These are phyloP conservation scores for Trichoderma sp. DNA, from an alignment of 2,329 filamentous ascomycete genomes.

Conservation along the genomic window DNA sequence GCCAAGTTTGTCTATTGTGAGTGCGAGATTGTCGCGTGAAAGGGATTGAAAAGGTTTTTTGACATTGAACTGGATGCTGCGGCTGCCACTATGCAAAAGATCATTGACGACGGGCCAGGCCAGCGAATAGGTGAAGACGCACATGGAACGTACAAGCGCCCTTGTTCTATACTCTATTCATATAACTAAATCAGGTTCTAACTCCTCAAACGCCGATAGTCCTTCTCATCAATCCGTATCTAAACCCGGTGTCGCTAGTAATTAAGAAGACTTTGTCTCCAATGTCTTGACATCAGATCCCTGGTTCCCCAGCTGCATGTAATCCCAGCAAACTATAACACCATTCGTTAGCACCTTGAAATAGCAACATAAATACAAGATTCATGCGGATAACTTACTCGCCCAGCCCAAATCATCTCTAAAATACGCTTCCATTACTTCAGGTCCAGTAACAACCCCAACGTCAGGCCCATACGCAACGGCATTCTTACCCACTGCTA, in stretches of 20 bases:
- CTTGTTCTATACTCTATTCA: neutral
- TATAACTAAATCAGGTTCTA: neutral
- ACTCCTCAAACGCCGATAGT: neutral
- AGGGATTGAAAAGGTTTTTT: too few relatives aligned
- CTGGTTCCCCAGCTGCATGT: constrained; percentile 49
- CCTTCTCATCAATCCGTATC: neutral
- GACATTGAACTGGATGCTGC: too few relatives aligned
- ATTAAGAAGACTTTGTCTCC: neutral
- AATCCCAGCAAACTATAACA: constrained; percentile 56
- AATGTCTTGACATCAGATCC: constrained; percentile 27
- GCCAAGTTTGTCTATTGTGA: too few relatives aligned
- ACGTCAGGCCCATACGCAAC: constrained; percentile 61
- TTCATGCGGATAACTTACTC: constrained; percentile 48
- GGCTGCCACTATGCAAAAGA: too few relatives aligned
- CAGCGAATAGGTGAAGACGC: too few relatives aligned
- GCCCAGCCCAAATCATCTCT: constrained; percentile 66
- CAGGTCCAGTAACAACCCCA: constrained; percentile 61
- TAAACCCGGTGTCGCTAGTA: neutral
- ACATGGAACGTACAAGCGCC: too few relatives aligned
- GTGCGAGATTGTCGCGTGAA: too few relatives aligned
- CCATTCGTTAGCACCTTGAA: constrained; percentile 26
- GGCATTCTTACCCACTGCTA: constrained; percentile 71
- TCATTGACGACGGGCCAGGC: too few relatives aligned
- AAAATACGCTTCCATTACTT: constrained; percentile 66
- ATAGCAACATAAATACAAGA: neutral